A percentile compares a stretch with the other conserved stretches of the same genome.
Conservation (phyloP, 75 land plant genomes). For the Pinus tabuliformis region DNA sequence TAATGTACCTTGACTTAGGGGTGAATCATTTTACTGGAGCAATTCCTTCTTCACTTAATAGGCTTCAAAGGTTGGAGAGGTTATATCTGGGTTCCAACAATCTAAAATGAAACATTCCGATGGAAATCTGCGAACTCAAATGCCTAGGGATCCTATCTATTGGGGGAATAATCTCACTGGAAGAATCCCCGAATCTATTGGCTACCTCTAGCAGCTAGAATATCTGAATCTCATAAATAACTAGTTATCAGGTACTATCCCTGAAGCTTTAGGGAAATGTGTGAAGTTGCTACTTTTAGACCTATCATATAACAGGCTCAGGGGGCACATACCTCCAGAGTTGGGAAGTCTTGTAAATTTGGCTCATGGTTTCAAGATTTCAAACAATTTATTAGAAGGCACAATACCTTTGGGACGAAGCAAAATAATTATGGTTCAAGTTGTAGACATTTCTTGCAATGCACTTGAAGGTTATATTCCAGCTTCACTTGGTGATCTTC, state of each 20-base stretch:
- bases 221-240: not conserved
- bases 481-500: not conserved
- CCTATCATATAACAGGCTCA: slow-evolving; percentile 2
- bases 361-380: not conserved
- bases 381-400: not conserved
- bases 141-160: not conserved
- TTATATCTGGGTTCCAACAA: slow-evolving; percentile 2
- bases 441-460: not conserved
- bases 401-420: not conserved
- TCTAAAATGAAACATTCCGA: slow-evolving; percentile 22
- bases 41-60: too few species aligned
- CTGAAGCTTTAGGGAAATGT: not conserved
- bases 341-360: slow-evolving; percentile 11
- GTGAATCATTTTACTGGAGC: too few species aligned
- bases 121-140: slow-evolving; percentile 1
- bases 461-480: not conserved
- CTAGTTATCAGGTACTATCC: not conserved
- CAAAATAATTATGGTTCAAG: not conserved
- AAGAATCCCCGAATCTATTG: not conserved
- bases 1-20: not conserved
- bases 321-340: slow-evolving; percentile 4
- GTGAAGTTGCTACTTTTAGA: not conserved
- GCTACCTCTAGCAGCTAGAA: not conserved
- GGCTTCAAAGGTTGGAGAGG: too few species aligned
- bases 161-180: not conserved